A percentile compares a stretch with the other conserved stretches of the same genome.
Conservation (phyloP, 2,329 filamentous ascomycete species). For the Amphichorda felina region DNA sequence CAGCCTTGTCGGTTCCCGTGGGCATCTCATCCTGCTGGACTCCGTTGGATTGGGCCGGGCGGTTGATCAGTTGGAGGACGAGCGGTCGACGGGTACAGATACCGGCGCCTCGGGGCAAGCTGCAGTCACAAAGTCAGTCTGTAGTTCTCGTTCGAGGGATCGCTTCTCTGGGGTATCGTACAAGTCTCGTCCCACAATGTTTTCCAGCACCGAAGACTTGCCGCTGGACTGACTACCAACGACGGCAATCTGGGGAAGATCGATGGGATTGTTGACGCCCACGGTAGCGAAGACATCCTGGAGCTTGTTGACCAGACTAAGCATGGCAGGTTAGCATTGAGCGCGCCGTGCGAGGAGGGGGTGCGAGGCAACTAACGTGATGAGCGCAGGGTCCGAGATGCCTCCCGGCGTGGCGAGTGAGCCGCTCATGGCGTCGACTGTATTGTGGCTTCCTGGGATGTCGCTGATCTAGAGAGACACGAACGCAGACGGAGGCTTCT, state of each 20-base stretch:
- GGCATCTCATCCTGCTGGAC: constrained; percentile 53
- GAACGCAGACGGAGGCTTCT: background rate
- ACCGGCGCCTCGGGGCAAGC: constrained; percentile 90
- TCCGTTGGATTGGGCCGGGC: constrained; percentile 63
- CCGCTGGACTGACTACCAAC: constrained; percentile 98
- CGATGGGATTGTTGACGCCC: constrained; percentile 98
- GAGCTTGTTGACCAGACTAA: constrained; percentile 88
- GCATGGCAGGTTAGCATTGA: constrained; percentile 10
- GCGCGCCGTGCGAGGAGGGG: constrained; percentile 6
- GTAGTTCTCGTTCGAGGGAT: background rate
- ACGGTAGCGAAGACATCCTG: constrained; percentile 99
- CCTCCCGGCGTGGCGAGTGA: constrained; percentile 36
- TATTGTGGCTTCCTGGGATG: background rate
- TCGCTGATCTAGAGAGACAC: background rate
- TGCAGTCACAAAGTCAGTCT: constrained; percentile 31
- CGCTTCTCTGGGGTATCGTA: constrained; percentile 27
- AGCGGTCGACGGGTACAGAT: constrained; percentile 95
- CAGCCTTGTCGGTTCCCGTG: constrained; percentile 66
- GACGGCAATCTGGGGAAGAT: constrained; percentile 94
- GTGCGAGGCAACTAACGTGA: constrained; percentile 35
- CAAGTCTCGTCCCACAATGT: constrained; percentile 98
- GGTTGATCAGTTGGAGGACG: constrained; percentile 96
- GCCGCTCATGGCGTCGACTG: constrained; percentile 15
- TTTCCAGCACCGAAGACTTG: constrained; percentile 98
- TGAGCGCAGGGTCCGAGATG: constrained; percentile 55